Conservation (phyloP, 2,329 filamentous ascomycete species). For the Fusarium sp. region DNA sequence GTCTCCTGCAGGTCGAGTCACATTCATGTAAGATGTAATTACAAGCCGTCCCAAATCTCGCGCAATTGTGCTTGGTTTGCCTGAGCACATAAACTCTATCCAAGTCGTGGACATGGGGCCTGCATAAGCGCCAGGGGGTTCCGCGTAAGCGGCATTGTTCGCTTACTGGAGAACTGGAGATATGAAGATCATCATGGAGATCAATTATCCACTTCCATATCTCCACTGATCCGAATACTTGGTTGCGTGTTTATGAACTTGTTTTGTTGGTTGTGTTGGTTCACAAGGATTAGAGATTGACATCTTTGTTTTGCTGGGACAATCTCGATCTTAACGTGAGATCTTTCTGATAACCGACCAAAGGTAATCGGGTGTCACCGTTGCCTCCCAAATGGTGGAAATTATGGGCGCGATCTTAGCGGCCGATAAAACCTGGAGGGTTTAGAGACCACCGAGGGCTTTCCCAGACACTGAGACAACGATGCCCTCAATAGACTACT, state of each 20-base stretch:
- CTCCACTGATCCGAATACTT: background rate
- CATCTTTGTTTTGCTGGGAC: background rate
- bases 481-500: background rate
- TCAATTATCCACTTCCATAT: background rate
- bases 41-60: background rate
- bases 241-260: background rate
- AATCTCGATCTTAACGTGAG: conserved; percentile 1
- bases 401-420: background rate
- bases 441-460: background rate
- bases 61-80: background rate
- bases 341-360: conserved; percentile 1
- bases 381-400: background rate
- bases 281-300: background rate
- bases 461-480: fast-evolving
- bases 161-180: background rate
- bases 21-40: conserved; percentile 4
- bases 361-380: background rate
- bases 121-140: conserved; percentile 11
- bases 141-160: background rate
- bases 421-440: conserved; percentile 1
- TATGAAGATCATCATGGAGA: background rate
- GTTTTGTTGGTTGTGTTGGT: background rate
- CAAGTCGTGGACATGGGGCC: background rate
- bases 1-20: background rate
- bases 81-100: background rate